Base-by-base conservation (phyloP, 176 grass and related monocot species). In the Poa pratensis region DNA sequence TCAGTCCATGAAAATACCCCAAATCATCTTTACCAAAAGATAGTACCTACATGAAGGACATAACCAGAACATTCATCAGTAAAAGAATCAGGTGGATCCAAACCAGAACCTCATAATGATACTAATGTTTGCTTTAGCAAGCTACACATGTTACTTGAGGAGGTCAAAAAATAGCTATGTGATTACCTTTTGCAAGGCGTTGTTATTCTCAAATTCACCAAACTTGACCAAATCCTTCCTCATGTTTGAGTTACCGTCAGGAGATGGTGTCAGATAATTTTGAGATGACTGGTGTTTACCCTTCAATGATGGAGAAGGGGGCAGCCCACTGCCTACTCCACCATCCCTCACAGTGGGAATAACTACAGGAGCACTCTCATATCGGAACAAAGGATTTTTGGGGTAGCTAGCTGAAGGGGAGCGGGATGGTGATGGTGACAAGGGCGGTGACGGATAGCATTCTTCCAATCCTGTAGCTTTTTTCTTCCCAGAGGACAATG, bases 1-100 rank as follows among this genome's bases (percentile, higher is more conserved):
- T 87, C 55, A 85, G 74, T 42, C 84, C 87, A 80, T 70, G 68
- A 65, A 92, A 90, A 78, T 91, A 85, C 76, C 82, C 82, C 69
- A 87, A 76, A 39, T 85, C 89, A 87, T 91, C 82, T 87, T 87
- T 91, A 61, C 67, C 81, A 79, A 83, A 89, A 72, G 88, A 93
- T 65, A 88, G 48, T 19, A 81, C 84, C 89, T 94, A 48, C 34
- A 82, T 40, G n/a, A 85, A 49, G 30, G 34, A 66, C 7, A 50
- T 37, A 87, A 37, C 18, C 64, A 83, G 18, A 83, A 86, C 60
- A 67, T 12, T 62, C 11, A 72, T 76, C 69, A 86, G 30, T 64
- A 23, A 83, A 57, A 73, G 73, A 75, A 57, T 16, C 12, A 83
- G 20, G 20, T n/a, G 37, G 46, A 90, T 87, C 11, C 10, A 75